Conservation (phyloP, 805 yeast genomes). For the Ogataea angusta region DNA sequence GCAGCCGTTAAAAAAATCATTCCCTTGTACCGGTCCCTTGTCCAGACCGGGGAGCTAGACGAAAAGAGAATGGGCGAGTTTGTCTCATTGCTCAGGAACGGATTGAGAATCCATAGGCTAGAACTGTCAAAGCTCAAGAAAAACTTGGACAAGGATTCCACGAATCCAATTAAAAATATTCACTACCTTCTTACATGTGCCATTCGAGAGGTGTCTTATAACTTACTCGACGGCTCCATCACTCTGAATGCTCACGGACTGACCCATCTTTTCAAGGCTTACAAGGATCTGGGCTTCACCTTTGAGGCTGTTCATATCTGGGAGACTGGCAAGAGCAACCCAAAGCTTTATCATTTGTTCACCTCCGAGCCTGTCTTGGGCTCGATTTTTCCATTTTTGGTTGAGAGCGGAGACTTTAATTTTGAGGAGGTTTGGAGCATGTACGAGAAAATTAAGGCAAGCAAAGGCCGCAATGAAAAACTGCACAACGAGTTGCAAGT, state of each 20-base stretch:
- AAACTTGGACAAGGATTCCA: slow-evolving; percentile 56
- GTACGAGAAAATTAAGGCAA: slow-evolving; percentile 39
- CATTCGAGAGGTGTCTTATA: slow-evolving; percentile 49
- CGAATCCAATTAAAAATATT: slow-evolving; percentile 54
- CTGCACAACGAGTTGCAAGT: slow-evolving; percentile 51
- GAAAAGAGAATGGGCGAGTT: slow-evolving; percentile 45
- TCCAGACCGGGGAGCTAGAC: slow-evolving; percentile 45
- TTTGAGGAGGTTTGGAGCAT: slow-evolving; percentile 60
- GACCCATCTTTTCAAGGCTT: slow-evolving; percentile 54
- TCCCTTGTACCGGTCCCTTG: slow-evolving; percentile 46
- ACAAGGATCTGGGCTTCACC: slow-evolving; percentile 56
- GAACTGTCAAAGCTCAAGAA: slow-evolving; percentile 53
- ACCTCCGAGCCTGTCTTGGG: slow-evolving; percentile 66
- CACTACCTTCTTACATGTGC: slow-evolving; percentile 48
- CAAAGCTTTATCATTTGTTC: slow-evolving; percentile 41
- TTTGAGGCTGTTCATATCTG: slow-evolving; percentile 67
- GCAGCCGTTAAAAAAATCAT: slow-evolving; percentile 49
- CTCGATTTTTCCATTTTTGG: slow-evolving; percentile 63
- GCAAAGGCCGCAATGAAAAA: slow-evolving; percentile 31
- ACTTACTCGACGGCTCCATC: slow-evolving; percentile 43
- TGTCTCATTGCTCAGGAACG: slow-evolving; percentile 52
- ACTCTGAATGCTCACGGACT: slow-evolving; percentile 50
- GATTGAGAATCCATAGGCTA: slow-evolving; percentile 51
- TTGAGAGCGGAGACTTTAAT: slow-evolving; percentile 53
- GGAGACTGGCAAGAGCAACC: slow-evolving; percentile 57